Conservation (phyloP, 768 basidiomycete genomes). For the Tricholoma sp. region DNA sequence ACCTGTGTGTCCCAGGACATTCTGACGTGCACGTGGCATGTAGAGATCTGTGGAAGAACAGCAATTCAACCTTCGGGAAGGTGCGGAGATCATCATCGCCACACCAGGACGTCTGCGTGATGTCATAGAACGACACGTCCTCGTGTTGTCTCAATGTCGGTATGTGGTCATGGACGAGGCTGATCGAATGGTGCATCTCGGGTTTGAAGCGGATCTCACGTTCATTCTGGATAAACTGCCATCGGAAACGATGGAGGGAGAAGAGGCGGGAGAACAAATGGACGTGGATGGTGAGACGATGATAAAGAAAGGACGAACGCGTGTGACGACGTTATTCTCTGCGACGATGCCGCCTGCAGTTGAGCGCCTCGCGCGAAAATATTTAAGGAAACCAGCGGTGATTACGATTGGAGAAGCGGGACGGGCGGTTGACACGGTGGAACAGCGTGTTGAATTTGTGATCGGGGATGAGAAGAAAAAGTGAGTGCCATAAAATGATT, state of each 20-base stretch:
- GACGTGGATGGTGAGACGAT: conserved; percentile 69
- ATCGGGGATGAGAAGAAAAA: conserved; percentile 95
- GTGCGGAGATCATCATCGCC: conserved; percentile 97
- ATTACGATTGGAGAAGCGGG: conserved; percentile 99
- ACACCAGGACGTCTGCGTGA: conserved; percentile 98
- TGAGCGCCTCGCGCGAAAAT: conserved; percentile 91
- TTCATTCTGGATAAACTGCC: conserved; percentile 95
- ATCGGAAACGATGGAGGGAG: conserved; percentile 81
- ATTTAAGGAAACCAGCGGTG: conserved; percentile 86
- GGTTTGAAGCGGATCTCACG: conserved; percentile 91
- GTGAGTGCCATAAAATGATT: conserved; percentile 34
- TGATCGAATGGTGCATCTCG: conserved; percentile 97
- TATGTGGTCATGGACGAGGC: conserved; percentile 99
- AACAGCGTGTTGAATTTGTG: conserved; percentile 93
- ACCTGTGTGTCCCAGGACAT: conserved; percentile 1
- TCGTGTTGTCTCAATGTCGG: conserved; percentile 94
- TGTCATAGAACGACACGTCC: conserved; percentile 91
- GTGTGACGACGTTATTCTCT: conserved; percentile 95
- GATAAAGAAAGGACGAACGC: conserved; percentile 70
- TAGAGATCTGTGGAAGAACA: conserved; percentile 95
- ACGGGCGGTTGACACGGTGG: conserved; percentile 96
- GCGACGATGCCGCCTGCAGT: conserved; percentile 99
- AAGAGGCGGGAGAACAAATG: conserved; percentile 70
- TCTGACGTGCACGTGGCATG: conserved; percentile 10
- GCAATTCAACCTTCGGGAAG: conserved; percentile 95